These are phyloP conservation scores for Jackrogersella minutella DNA, from an alignment of 495 filamentous ascomycete genomes.

Conservation along the genomic window DNA sequence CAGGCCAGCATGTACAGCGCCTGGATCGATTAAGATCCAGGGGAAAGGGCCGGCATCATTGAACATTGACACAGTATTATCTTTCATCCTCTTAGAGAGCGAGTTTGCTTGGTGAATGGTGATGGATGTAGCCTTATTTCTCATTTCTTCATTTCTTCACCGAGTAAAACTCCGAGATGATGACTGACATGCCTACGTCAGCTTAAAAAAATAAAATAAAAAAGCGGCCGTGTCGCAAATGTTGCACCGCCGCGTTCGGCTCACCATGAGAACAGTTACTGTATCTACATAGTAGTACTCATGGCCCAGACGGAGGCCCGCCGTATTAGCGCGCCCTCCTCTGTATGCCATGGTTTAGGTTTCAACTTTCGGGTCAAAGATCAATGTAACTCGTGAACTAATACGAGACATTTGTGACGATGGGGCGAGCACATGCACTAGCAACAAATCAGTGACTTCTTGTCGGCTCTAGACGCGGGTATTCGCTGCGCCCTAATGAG, in stretches of 20 bases:
- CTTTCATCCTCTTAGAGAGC: background rate
- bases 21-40: conserved; percentile 42
- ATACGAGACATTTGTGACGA: conserved; percentile 48
- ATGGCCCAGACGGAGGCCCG: conserved; percentile 16
- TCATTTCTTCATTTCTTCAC: conserved; percentile 38
- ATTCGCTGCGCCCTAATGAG: conserved; percentile 41
- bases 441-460: conserved; percentile 41
- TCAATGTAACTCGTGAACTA: conserved; percentile 24
- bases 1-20: conserved; percentile 35
- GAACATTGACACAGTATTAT: conserved; percentile 4
- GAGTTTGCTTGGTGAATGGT: conserved; percentile 32
- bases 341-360: conserved; percentile 27
- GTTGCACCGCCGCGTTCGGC: conserved; percentile 37
- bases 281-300: background rate
- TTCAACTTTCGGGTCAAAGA: conserved; percentile 36
- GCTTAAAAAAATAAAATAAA: no score
- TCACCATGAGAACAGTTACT: conserved; percentile 9
- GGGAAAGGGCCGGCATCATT: conserved; percentile 26
- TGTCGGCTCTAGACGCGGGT: conserved; percentile 46
- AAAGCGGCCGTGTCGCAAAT: conserved; percentile 31
- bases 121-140: conserved; percentile 33
- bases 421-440: conserved; percentile 43
- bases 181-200: conserved; percentile 30
- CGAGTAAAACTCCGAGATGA: conserved; percentile 36
- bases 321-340: conserved; percentile 13